Evolutionary conservation across 306 rosid genomes (phyloP), one percentile per base, ranked within the genome.

Genomic region (Cucurbita pepo): DNA sequence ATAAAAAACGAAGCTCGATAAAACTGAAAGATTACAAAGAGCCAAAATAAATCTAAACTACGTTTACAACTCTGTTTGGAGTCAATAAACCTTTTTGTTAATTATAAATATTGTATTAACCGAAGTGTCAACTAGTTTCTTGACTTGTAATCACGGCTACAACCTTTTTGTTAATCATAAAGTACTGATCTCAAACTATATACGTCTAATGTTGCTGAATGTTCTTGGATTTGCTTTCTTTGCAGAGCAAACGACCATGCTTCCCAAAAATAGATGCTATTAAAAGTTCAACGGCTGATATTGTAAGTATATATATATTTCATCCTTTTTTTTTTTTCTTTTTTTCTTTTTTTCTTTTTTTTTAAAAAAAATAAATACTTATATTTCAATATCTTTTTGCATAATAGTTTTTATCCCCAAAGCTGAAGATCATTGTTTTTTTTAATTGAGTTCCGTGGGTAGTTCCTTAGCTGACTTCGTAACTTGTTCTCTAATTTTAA

Each of bases 241-340:
- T 89, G 83, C 83, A 95, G 99, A 84, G 97, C 81, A 91, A 91
- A 71, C 91, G 96, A 52, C 8, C 86, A 1, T 91, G 92, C 87
- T 88, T 55, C 84, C 97, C 99, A 6, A 91, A 86, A 77, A 66
- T 95, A 80, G 90, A 95, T 74, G 95, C 97, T 60, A 89, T 95
- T 76, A 91, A 89, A 78, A 82, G 86, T 81, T 90, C 97, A 52
- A 79, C 97, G 1, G 95, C 92, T 56, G 99, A 95, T 77, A 79
- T 89, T 80, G 99, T 95, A 82, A 95, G 99, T 85, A 69, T 34
- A 15, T 50, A 34, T 50, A 34, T 25, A 69, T 25, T 25, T 69
- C n/a, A 30, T 30, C 34, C 3, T 30, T 30, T 30, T 0, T 30
- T 30, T 30, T 30, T 30, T 0, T 30, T n/a, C n/a, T n/a, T n/a